Conservation (phyloP, 768 basidiomycete genomes). For the Kondoa subrosea region DNA sequence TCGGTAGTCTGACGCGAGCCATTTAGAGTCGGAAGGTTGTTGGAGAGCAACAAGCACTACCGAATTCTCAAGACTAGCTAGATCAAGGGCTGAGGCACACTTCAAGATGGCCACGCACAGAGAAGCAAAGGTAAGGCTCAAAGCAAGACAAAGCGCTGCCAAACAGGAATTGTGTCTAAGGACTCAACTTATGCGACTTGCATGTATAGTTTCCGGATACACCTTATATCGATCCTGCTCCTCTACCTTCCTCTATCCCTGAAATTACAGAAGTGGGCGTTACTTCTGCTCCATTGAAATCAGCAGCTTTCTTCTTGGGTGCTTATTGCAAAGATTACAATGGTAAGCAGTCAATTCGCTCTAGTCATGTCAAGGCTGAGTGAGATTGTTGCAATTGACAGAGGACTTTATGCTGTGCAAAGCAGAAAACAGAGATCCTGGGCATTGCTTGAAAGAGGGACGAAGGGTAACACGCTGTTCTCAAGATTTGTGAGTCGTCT, state of each 20-base stretch:
- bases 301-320: slow-evolving; percentile 91
- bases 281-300: slow-evolving; percentile 85
- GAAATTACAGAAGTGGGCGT: slow-evolving; percentile 72
- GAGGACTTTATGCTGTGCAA: slow-evolving; percentile 99
- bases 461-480: slow-evolving; percentile 89
- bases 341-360: slow-evolving; percentile 40
- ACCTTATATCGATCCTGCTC: slow-evolving; percentile 18
- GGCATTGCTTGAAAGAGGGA: slow-evolving; percentile 86
- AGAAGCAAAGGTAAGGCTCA: slow-evolving; percentile 16
- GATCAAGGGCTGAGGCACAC: no score
- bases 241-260: slow-evolving; percentile 38
- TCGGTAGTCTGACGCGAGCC: background rate
- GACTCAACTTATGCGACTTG: background rate
- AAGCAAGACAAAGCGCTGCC: slow-evolving; percentile 9
- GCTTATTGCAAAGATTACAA: slow-evolving; percentile 91
- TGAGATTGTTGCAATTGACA: slow-evolving; percentile 28
- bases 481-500: slow-evolving; percentile 52
- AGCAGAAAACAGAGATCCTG: slow-evolving; percentile 72
- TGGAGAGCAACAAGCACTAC: background rate
- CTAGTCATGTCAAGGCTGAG: background rate
- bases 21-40: background rate
- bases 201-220: slow-evolving; percentile 11
- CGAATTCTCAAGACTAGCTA: background rate
- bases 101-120: slow-evolving; percentile 17
- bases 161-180: slow-evolving; percentile 10